Evolutionary conservation across 2,329 filamentous ascomycete genomes (phyloP).

Genomic region (Alternaria consortialis): DNA sequence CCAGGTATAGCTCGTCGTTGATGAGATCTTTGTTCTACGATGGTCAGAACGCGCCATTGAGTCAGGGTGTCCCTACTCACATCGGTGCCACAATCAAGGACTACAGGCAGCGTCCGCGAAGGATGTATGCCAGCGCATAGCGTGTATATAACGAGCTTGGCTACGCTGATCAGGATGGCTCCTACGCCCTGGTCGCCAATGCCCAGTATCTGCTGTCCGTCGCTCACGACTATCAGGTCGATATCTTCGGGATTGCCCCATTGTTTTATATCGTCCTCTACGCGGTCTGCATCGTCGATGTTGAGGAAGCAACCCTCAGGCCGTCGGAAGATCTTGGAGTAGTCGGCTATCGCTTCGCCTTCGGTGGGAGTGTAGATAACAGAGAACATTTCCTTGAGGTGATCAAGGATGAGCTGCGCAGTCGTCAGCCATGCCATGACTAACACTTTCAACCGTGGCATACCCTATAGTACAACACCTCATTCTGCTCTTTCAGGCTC

Average conservation of each 20-base stretch:
- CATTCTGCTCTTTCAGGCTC: constrained; percentile 84
- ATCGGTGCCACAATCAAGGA: constrained; percentile 86
- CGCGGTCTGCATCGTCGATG: constrained; percentile 71
- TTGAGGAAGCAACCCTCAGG: constrained; percentile 85
- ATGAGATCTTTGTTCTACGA: constrained; percentile 73
- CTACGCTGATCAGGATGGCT: constrained; percentile 82
- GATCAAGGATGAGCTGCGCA: constrained; percentile 72
- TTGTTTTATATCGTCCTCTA: constrained; percentile 72
- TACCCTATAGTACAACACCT: constrained; percentile 81
- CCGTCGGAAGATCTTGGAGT: constrained; percentile 77
- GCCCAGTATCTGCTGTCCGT: constrained; percentile 77
- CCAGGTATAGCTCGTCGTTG: constrained; percentile 81
- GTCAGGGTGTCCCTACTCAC: constrained; percentile 40
- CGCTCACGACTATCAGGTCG: constrained; percentile 88
- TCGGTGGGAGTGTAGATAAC: constrained; percentile 93
- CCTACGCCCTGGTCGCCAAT: constrained; percentile 91
- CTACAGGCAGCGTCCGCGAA: constrained; percentile 78
- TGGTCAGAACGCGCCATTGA: constrained; percentile 11
- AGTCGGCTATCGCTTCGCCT: constrained; percentile 86
- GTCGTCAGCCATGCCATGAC: constrained; percentile 9
- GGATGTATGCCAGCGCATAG: constrained; percentile 88
- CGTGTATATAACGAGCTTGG: constrained; percentile 83
- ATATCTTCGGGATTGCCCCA: constrained; percentile 78
- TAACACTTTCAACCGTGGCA: constrained; percentile 15
- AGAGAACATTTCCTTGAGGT: constrained; percentile 87